Base-by-base conservation (phyloP, 192 early-diverging fungal species). In the Powellomyces hirtus region DNA sequence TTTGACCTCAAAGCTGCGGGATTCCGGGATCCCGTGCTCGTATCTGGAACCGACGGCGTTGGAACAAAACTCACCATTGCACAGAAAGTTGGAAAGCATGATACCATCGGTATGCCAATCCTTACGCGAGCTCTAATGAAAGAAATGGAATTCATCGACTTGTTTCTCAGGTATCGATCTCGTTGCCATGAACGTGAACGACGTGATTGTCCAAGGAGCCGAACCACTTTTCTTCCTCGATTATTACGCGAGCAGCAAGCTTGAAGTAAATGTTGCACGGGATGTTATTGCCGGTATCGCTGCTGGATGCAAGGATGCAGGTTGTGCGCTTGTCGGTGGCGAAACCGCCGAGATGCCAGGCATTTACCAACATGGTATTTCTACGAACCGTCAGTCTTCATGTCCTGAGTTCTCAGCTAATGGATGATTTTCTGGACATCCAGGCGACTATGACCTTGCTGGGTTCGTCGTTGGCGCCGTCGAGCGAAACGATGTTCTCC, bases 261-360 rank as follows among this genome's bases (percentile, higher is more conserved):
- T 99, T 50, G 92, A 98, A 53, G 92, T 98, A 0, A 88, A 91
- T 69, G 92, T 95, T 18, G 91, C 93, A 40, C 85, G 82, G 70
- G 90, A 92, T 71, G 94, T 99, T 71, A 89, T 99, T 58, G 82
- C 84, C 62, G 96, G 97, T 63, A 92, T 99, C 45, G 96, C 92
- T 29, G 85, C 88, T n/a, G 97, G 96, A 7, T 99, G 97, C 77
- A 68, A 85, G 35, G 79, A 94, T 62, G 84, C 94, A 4, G 91
- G 91, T 20, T 95, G 93, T 62, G 97, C 97, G 40, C 88, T 99
- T 60, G 87, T 99, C 62, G 97, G 97, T 64, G 97, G 97, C 33
- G 97, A 99, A 81, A 99, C 97, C 22, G 92, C 97, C 8, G 97
- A 99, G 72, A 99, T 99, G 97, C 97, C 97, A 13, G 95, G 96